Base-by-base conservation (phyloP, 768 basidiomycete species). In the Lactarius quietus region DNA sequence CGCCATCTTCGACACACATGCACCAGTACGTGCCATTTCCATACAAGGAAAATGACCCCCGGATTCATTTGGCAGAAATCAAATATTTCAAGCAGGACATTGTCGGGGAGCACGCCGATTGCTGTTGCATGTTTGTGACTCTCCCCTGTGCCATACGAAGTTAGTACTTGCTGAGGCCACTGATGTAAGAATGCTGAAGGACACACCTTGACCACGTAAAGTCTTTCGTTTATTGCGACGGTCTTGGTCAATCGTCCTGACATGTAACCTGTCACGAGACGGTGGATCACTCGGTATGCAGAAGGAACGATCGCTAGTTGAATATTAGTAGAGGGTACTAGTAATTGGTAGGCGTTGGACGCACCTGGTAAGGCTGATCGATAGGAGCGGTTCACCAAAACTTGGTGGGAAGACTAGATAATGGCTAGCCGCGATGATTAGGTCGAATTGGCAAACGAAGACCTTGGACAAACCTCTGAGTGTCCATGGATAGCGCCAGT, bases 1-100 rank as follows among this genome's bases (percentile, higher is more conserved):
- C 57, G 41, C 57, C 57, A 59, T n/a, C 28, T 43, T 45, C 18
- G 39, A 28, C 41, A 59, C n/a, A 59, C 57, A 17, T 45, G 20
- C 28, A 39, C 57, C 8, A 59, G 39, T 29, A 29, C 29, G 18
- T 23, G 23, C 45, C 45, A 48, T 1, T 18, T 41, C 39, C 39
- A 38, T 14, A 12, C 12, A 38, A 14, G 14, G 14, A 17, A 18
- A 15, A 17, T 41, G 5, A 1, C 12, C n/a, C n/a, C n/a, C n/a
- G n/a, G n/a, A n/a, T 17, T 41, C 18, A 1, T 18, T 48, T 14
- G 45, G 3, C 15, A 48, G 23, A 23, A 26, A 14, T 48, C 45
- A 15, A 48, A 48, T 23, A 48, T 26, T 15, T 48, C 45, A 26
- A 48, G 45, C n/a, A 48, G 14, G 45, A 48, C 45, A 23, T 48